Evolutionary conservation across 2,329 filamentous ascomycete genomes (phyloP).

Genomic region (Cladosporium sp.): DNA sequence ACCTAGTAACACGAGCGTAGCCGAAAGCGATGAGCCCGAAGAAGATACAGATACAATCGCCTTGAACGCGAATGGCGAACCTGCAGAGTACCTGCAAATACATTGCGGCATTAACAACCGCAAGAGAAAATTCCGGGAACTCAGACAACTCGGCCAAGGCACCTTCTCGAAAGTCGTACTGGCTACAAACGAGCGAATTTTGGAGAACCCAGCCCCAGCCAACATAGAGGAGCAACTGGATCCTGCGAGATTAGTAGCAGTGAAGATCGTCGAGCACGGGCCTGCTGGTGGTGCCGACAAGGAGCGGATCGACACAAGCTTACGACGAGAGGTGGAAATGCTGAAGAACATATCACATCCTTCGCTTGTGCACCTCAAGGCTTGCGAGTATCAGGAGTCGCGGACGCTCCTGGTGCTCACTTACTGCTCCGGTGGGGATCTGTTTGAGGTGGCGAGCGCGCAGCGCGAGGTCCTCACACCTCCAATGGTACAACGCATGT

Average conservation of each 20-base stretch:
- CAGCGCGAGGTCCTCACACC: slow-evolving; percentile 68
- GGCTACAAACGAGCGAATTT: slow-evolving; percentile 73
- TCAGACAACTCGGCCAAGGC: slow-evolving; percentile 82
- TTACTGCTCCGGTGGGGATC: slow-evolving; percentile 90
- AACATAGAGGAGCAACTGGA: slow-evolving; percentile 54
- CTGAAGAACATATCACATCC: slow-evolving; percentile 86
- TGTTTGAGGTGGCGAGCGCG: slow-evolving; percentile 86
- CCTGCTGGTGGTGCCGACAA: slow-evolving; percentile 91
- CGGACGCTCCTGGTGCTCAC: slow-evolving; percentile 83
- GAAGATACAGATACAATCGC: slow-evolving; percentile 36
- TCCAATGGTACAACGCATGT: slow-evolving; percentile 75
- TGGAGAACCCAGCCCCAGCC: slow-evolving; percentile 32
- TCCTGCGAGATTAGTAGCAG: slow-evolving; percentile 81
- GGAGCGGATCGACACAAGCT: slow-evolving; percentile 85
- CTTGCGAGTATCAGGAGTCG: slow-evolving; percentile 81
- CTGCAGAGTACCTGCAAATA: slow-evolving; percentile 45
- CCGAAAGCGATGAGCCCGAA: slow-evolving; percentile 56
- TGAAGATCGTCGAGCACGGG: slow-evolving; percentile 94
- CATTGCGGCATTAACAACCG: slow-evolving; percentile 63
- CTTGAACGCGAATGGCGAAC: slow-evolving; percentile 41
- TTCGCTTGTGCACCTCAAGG: slow-evolving; percentile 85
- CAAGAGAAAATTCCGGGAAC: slow-evolving; percentile 75
- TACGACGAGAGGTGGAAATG: slow-evolving; percentile 94
- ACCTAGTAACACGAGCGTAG: slow-evolving; percentile 65
- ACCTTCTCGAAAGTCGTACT: slow-evolving; percentile 95